A percentile compares a stretch with the other conserved stretches of the same genome.
Conservation (phyloP, 1,139 yeast species). For the Ashbya aceris region DNA sequence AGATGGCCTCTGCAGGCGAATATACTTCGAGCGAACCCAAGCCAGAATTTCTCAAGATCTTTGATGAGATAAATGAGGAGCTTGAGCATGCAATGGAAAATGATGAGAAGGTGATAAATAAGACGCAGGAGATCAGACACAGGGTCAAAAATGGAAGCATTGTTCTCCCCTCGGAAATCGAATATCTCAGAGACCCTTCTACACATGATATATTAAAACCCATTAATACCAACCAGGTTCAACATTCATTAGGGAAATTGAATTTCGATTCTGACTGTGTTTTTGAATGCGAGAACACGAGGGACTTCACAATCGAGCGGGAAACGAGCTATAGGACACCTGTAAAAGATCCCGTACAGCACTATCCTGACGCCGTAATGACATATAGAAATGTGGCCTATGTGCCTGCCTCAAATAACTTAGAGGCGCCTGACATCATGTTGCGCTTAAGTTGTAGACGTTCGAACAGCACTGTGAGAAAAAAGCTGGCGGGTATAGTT, state of each 20-base stretch:
- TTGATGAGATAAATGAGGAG: slow-evolving; percentile 3
- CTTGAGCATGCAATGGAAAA: slow-evolving; percentile 1
- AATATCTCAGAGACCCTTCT: slow-evolving; percentile 1
- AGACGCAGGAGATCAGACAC: slow-evolving; percentile 1
- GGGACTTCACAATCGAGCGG: too few relatives aligned
- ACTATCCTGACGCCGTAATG: slow-evolving; percentile 1
- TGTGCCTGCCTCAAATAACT: background rate
- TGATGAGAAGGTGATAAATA: background rate
- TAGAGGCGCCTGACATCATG: slow-evolving; percentile 2
- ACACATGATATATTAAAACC: slow-evolving; percentile 2
- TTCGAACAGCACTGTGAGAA: slow-evolving; percentile 2
- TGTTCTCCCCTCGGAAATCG: background rate
- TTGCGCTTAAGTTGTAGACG: slow-evolving; percentile 2
- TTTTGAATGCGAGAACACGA: background rate
- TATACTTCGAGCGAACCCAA: background rate
- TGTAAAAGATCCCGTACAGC: background rate
- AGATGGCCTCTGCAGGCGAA: slow-evolving; percentile 9
- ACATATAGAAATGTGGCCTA: slow-evolving; percentile 3
- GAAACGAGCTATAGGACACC: too few relatives aligned
- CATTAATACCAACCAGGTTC: slow-evolving; percentile 2
- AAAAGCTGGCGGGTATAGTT: background rate
- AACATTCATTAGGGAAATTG: background rate
- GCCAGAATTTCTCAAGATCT: slow-evolving; percentile 3
- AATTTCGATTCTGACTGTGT: background rate
- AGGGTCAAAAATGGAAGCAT: background rate